A percentile compares a stretch with the other conserved stretches of the same genome.
These are phyloP conservation scores for Craterostigma plantagineum DNA, from an alignment of 257 asterid genomes.

Conservation along the genomic window DNA sequence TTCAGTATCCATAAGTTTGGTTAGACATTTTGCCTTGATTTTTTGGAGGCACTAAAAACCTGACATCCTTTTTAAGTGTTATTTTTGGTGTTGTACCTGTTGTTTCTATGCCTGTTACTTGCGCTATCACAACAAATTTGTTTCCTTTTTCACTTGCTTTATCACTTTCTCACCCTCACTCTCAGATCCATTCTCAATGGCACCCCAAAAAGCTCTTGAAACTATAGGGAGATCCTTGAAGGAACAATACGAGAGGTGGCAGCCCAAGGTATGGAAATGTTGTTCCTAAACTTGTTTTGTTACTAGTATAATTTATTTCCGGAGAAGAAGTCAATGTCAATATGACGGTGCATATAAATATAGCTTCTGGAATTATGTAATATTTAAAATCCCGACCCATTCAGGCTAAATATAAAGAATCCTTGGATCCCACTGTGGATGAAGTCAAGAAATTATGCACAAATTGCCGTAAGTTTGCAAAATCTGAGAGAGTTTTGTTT, in stretches of 20 bases:
- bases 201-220: slow-evolving; percentile 37
- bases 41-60: background rate
- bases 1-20: background rate
- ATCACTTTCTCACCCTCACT: background rate
- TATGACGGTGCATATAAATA: too few species aligned
- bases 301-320: background rate
- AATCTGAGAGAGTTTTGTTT: slow-evolving; percentile 90
- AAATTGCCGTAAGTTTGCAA: slow-evolving; percentile 85
- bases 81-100: too few species aligned
- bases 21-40: background rate
- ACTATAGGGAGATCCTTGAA: slow-evolving; percentile 36
- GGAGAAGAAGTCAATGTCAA: slow-evolving; percentile 2
- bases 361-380: too few species aligned
- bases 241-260: slow-evolving; percentile 50
- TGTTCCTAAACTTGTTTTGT: too few species aligned
- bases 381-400: slow-evolving; percentile 4
- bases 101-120: too few species aligned
- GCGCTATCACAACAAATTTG: too few species aligned
- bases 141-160: too few species aligned
- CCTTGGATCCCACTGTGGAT: slow-evolving; percentile 88
- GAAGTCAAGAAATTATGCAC: slow-evolving; percentile 92
- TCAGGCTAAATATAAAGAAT: slow-evolving; percentile 80
- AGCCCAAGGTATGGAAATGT: slow-evolving; percentile 53
- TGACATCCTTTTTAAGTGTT: too few species aligned
- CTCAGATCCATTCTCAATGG: slow-evolving; percentile 61